Conservation (phyloP, 2,329 filamentous ascomycete genomes). For the Furcasterigmium furcatum region DNA sequence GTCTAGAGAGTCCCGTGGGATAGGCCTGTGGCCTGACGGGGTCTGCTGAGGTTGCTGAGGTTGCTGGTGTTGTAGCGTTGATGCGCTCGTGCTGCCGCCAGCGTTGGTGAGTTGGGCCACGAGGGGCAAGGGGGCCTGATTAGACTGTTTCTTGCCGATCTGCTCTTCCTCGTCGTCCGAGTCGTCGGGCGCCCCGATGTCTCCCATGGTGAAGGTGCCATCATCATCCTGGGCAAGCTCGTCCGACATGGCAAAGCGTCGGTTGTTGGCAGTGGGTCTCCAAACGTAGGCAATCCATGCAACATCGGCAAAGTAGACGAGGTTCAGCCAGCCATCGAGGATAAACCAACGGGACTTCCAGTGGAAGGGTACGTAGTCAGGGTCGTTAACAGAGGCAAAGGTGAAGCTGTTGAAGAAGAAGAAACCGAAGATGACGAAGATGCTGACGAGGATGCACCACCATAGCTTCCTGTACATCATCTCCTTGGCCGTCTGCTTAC, state of each 20-base stretch:
- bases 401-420: slow-evolving; percentile 98
- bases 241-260: slow-evolving; percentile 97
- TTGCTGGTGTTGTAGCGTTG: slow-evolving; percentile 9
- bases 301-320: slow-evolving; percentile 94
- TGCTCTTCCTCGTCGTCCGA: slow-evolving; percentile 57
- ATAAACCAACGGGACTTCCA: slow-evolving; percentile 99
- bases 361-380: slow-evolving; percentile 90
- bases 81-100: not conserved
- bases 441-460: slow-evolving; percentile 93
- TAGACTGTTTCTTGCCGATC: slow-evolving; percentile 31
- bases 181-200: slow-evolving; percentile 73
- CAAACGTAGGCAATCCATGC: slow-evolving; percentile 92
- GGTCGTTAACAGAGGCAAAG: slow-evolving; percentile 80
- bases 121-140: not conserved
- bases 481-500: slow-evolving; percentile 91
- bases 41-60: slow-evolving; percentile 10
- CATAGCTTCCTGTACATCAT: slow-evolving; percentile 97
- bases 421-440: slow-evolving; percentile 94
- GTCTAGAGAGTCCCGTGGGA: slow-evolving; percentile 59
- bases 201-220: slow-evolving; percentile 89
- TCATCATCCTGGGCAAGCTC: slow-evolving; percentile 98
- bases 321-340: slow-evolving; percentile 92
- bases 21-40: slow-evolving; percentile 22
- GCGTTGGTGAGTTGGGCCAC: slow-evolving; percentile 1
- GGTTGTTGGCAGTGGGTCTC: slow-evolving; percentile 94